These are phyloP conservation scores for Geotrichum citri-aurantii DNA, from an alignment of 1,139 yeast species.

Conservation along the genomic window DNA sequence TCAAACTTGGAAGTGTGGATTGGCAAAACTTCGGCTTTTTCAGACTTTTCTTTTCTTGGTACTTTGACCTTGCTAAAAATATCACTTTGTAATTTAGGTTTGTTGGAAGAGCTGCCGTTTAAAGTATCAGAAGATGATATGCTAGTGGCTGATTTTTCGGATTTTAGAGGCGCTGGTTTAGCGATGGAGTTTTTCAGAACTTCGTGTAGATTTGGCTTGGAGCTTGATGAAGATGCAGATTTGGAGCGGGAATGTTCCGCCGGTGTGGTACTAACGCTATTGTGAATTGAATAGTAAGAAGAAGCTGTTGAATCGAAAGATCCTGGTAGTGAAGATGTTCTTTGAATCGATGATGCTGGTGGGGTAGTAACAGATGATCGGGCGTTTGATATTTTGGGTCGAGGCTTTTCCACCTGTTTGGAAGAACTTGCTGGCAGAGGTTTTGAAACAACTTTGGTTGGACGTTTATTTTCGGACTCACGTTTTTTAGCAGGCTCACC, in stretches of 20 bases:
- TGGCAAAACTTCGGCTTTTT: neutral
- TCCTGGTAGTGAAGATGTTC: neutral
- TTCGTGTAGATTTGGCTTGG: neutral
- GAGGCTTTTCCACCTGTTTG: neutral
- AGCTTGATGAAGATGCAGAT: neutral
- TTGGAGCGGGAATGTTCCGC: neutral
- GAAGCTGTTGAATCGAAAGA: neutral
- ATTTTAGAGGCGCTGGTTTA: neutral
- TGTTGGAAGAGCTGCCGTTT: neutral
- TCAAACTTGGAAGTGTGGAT: neutral
- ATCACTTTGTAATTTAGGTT: neutral
- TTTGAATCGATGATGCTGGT: neutral
- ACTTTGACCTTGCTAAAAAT: neutral
- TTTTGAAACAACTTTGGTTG: neutral
- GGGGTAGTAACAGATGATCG: neutral
- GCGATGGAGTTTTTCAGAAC: neutral
- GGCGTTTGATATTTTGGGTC: neutral
- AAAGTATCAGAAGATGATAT: neutral
- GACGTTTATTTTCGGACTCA: neutral
- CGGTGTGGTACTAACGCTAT: neutral
- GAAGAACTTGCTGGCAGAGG: neutral
- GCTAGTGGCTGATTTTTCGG: neutral
- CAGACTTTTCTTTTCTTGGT: neutral
- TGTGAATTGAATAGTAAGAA: neutral
- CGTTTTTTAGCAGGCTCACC: slow-evolving; percentile 7